Evolutionary conservation across 2,329 filamentous ascomycete species (phyloP).

Genomic region (Elsinoe arachidis): DNA sequence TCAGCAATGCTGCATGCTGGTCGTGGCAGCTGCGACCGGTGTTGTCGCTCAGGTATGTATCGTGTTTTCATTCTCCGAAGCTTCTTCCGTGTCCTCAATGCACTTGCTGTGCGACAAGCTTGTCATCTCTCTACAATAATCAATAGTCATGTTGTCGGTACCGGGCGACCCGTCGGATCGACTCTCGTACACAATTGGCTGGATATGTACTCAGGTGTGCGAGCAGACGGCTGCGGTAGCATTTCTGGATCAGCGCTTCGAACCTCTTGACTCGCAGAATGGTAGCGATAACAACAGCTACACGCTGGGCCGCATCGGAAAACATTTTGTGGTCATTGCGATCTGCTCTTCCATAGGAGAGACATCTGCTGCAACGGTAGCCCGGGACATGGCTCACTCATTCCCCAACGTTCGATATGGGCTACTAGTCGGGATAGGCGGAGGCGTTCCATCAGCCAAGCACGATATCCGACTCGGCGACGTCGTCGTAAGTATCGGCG

Average conservation of each 20-base stretch:
- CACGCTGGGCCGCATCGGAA: slow-evolving; percentile 23
- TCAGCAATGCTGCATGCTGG: too few species aligned
- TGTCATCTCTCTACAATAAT: not conserved
- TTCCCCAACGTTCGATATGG: slow-evolving; percentile 17
- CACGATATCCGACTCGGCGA: slow-evolving; percentile 25
- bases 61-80: too few species aligned
- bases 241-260: slow-evolving; percentile 35
- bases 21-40: too few species aligned
- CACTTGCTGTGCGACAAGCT: too few species aligned
- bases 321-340: slow-evolving; percentile 29
- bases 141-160: not conserved
- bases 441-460: slow-evolving; percentile 17
- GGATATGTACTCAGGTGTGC: slow-evolving; percentile 34
- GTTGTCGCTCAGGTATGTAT: too few species aligned
- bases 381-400: slow-evolving; percentile 17
- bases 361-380: slow-evolving; percentile 19
- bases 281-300: slow-evolving; percentile 22
- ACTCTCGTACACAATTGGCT: slow-evolving; percentile 29
- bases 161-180: not conserved
- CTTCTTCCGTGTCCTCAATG: too few species aligned
- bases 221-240: slow-evolving; percentile 33
- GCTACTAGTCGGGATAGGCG: slow-evolving; percentile 19
- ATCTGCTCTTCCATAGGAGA: slow-evolving; percentile 18
- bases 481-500: slow-evolving; percentile 18
- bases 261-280: slow-evolving; percentile 6